These are phyloP conservation scores for Solanum etuberosum DNA, from an alignment of 257 asterid species.

Conservation along the genomic window DNA sequence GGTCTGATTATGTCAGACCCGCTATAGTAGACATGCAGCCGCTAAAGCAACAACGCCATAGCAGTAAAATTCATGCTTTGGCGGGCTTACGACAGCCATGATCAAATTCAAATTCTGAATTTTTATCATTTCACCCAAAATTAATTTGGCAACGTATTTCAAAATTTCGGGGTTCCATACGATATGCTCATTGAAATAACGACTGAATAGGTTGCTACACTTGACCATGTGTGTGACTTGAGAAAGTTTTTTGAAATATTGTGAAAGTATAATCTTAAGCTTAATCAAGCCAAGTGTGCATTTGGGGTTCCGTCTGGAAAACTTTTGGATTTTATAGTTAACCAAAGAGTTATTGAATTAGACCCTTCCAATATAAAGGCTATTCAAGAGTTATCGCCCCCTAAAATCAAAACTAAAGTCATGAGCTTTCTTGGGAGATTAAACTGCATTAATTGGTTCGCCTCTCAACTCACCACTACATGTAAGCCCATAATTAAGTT, in stretches of 20 bases:
- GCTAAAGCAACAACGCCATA: background rate
- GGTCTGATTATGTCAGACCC: no score
- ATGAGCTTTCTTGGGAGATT: background rate
- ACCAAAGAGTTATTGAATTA: background rate
- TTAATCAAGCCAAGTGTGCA: background rate
- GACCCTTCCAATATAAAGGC: background rate
- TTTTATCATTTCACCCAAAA: background rate
- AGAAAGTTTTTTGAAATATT: background rate
- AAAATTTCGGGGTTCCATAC: background rate
- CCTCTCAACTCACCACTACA: background rate
- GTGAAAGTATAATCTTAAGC: background rate
- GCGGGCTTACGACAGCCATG: background rate
- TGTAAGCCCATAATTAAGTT: background rate
- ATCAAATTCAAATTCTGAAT: no score
- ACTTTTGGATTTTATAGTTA: background rate
- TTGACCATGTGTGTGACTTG: background rate
- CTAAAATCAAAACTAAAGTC: background rate
- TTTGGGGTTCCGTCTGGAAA: background rate
- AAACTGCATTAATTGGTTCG: background rate
- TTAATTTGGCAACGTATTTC: background rate
- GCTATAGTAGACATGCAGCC: background rate
- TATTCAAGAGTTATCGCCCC: background rate
- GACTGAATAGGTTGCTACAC: no score
- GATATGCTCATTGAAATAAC: no score
- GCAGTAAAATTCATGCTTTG: background rate